These are phyloP conservation scores for Monilinia vaccinii-corymbosi DNA, from an alignment of 2,329 filamentous ascomycete genomes.

Conservation along the genomic window DNA sequence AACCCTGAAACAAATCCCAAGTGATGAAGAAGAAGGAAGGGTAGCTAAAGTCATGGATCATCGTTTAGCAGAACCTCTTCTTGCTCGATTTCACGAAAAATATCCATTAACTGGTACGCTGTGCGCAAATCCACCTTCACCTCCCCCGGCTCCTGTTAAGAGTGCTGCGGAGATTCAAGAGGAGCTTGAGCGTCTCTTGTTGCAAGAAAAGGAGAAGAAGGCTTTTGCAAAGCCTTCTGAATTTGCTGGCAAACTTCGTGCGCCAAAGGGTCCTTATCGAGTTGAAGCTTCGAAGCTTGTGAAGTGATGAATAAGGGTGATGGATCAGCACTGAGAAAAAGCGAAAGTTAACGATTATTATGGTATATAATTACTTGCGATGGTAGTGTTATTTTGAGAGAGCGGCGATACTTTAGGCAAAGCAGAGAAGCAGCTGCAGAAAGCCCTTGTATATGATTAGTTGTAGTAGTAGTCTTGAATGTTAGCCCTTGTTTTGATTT, in stretches of 20 bases:
- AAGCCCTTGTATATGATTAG: conserved; percentile 3
- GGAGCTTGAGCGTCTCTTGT: conserved; percentile 6
- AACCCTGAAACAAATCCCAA: not conserved
- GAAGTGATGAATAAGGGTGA: not conserved
- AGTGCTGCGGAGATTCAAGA: conserved; percentile 10
- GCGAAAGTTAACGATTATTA: conserved; percentile 3
- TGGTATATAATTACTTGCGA: not conserved
- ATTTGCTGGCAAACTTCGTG: not conserved
- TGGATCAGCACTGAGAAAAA: not conserved
- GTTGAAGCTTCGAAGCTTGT: not conserved
- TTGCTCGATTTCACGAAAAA: conserved; percentile 23
- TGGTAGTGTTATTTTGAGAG: not conserved
- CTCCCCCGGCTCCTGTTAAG: not conserved
- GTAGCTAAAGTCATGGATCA: conserved; percentile 18
- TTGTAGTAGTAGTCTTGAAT: conserved; percentile 4
- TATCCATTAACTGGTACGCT: conserved; percentile 28
- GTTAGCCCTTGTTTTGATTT: not conserved
- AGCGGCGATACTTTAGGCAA: not conserved
- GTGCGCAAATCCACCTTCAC: conserved; percentile 5
- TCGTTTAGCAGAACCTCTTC: conserved; percentile 18
- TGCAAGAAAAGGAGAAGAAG: conserved; percentile 11
- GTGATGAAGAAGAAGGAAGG: conserved; percentile 19
- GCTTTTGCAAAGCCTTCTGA: not conserved
- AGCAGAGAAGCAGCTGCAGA: not conserved
- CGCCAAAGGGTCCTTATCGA: not conserved